A percentile compares a stretch with the other conserved stretches of the same genome.
Evolutionary conservation across 2,329 filamentous ascomycete species (phyloP).

Genomic region (Calonectria crousiana): DNA sequence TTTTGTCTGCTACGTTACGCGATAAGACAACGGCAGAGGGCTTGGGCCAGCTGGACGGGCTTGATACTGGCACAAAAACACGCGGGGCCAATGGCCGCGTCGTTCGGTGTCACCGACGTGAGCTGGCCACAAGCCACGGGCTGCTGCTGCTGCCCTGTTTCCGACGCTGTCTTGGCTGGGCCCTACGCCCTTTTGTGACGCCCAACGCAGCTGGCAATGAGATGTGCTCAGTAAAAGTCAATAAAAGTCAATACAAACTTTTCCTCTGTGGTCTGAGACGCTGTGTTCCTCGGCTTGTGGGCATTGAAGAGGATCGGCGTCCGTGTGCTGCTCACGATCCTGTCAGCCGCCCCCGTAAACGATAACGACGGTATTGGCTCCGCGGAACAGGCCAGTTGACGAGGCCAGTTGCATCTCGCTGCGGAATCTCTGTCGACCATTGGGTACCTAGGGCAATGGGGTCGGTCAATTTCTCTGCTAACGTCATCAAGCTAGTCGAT

Average conservation of each 20-base stretch:
- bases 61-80: not conserved
- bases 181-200: not conserved
- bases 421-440: not conserved
- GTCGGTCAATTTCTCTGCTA: not conserved
- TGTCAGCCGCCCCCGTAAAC: not conserved
- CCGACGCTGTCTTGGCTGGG: not conserved
- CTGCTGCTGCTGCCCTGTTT: not conserved
- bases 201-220: not conserved
- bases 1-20: not conserved
- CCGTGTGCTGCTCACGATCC: not conserved
- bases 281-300: not conserved
- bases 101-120: not conserved
- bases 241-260: not conserved
- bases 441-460: not conserved
- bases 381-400: not conserved
- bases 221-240: not conserved
- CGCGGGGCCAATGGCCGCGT: not conserved
- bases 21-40: not conserved
- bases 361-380: not conserved
- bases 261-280: not conserved
- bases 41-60: not conserved
- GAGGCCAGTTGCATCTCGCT: not conserved
- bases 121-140: not conserved
- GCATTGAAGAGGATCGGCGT: not conserved
- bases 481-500: slow-evolving; percentile 5